These are phyloP conservation scores for Chaetomiaceae sp. DNA, from an alignment of 2,329 filamentous ascomycete species.

Conservation along the genomic window DNA sequence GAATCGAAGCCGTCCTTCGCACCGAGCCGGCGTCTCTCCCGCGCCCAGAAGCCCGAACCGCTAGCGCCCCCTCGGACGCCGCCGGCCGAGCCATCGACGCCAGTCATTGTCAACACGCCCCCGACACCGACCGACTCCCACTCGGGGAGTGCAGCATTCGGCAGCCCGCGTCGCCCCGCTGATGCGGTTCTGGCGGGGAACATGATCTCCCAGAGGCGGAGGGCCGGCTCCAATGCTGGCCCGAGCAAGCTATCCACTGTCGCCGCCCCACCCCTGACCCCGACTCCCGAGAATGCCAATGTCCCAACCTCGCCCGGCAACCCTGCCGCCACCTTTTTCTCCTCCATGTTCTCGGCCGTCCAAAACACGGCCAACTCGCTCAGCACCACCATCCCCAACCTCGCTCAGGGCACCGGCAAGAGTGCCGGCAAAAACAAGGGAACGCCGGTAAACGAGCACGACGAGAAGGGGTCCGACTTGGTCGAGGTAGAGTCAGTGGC, in stretches of 20 bases:
- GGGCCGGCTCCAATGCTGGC: conserved; percentile 50
- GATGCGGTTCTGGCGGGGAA: conserved; percentile 61
- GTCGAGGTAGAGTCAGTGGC: conserved; percentile 43
- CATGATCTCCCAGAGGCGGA: conserved; percentile 65
- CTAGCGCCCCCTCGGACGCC: conserved; percentile 42
- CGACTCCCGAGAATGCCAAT: conserved; percentile 58
- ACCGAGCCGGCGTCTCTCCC: conserved; percentile 28
- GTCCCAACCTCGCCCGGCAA: conserved; percentile 44
- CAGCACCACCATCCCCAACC: conserved; percentile 64
- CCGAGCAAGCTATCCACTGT: conserved; percentile 87
- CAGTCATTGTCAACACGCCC: conserved; percentile 60
- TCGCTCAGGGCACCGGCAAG: conserved; percentile 48
- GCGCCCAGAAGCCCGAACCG: conserved; percentile 30
- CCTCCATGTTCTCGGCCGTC: conserved; percentile 84
- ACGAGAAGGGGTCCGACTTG: conserved; percentile 32
- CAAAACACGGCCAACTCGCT: conserved; percentile 82
- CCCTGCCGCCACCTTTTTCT: conserved; percentile 76
- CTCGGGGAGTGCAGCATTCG: conserved; percentile 24
- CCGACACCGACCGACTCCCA: conserved; percentile 55
- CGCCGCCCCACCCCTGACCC: conserved; percentile 67
- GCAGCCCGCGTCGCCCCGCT: conserved; percentile 30
- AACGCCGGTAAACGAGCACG: conserved; percentile 31
- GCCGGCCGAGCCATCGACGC: conserved; percentile 42
- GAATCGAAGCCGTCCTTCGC: conserved; percentile 21
- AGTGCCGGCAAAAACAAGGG: conserved; percentile 40